Evolutionary conservation across 2,329 filamentous ascomycete genomes (phyloP), one percentile per base, ranked within the genome.

Genomic region (Nemania diffusa): DNA sequence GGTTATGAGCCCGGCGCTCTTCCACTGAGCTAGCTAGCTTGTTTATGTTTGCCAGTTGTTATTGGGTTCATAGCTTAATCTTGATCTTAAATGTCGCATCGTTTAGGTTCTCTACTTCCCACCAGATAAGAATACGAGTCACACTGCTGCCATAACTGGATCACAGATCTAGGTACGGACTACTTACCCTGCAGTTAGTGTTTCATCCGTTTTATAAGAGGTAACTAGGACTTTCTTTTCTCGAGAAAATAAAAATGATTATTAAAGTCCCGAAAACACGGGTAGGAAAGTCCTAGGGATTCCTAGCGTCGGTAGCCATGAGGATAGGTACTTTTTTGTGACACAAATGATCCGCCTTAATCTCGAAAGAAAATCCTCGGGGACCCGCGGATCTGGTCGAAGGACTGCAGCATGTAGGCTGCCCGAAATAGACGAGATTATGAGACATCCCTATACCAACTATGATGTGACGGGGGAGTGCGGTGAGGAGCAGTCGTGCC

Each of bases 1-100:
- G 75, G 75, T 77, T 77, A 77, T 77, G 75, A 77, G 75, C 75
- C 75, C 75, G 75, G 75, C 75, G 74, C 74, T 74, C 74, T 76
- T 75, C 74, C 74, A 71, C 74, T 76, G 74, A 71, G 69, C 69
- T 71, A 71, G 69, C 69, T 71, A 71, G 69, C 69, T 69, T 48
- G 24, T 11, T 6, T 48, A 27, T 42, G 40, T 20, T 60, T 34
- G 34, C 27, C 20, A 26, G 20, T 50, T 7, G 46, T 13, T 29
- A 40, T 5, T 22, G 24, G 13, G 2, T 17, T 17, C 4, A 46
- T 5, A 15, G 20, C 40, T 44, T 5, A 4, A 11, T 34, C 5
- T 34, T 34, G 11, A 34, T 40, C 34, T 40, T 40, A 40, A 40
- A 58, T 58, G 22, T 27, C 37, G 24, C 53, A 46, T 11, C n/a